These are phyloP conservation scores for Ammopiptanthus mongolicus DNA, from an alignment of 306 rosid genomes.

Conservation along the genomic window DNA sequence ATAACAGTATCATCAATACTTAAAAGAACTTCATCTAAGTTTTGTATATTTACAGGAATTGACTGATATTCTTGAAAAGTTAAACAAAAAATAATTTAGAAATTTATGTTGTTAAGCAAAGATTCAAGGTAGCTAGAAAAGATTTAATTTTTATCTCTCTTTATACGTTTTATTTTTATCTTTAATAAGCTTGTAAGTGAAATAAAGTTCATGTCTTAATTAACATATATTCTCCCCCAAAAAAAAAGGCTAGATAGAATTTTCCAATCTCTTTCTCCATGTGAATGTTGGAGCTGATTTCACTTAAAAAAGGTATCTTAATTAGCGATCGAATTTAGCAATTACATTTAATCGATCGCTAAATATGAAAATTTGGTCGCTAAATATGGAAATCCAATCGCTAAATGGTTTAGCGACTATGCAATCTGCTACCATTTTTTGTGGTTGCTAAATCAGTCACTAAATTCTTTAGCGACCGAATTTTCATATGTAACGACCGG, in stretches of 20 bases:
- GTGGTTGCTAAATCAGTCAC: no score
- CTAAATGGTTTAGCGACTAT: no score
- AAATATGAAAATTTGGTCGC: no score
- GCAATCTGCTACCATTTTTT: no score
- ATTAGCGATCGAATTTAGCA: no score
- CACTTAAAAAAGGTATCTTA: no score
- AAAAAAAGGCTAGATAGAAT: background rate
- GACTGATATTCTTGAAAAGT: background rate
- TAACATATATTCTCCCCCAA: background rate
- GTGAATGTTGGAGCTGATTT: background rate
- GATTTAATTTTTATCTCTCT: background rate
- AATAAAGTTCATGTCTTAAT: background rate
- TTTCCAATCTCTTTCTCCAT: background rate
- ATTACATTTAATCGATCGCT: no score
- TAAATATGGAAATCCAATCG: no score
- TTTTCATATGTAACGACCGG: no score
- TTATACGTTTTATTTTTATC: background rate
- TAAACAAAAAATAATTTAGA: background rate
- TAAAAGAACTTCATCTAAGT: no score
- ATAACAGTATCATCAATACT: no score
- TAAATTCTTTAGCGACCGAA: no score
- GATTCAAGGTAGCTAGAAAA: background rate
- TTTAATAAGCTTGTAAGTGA: background rate
- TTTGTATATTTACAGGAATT: background rate
- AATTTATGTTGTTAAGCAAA: background rate